phyloP scores from a whole-genome alignment of 352 stramenopile genomes.

The Globisporangium paroecandrum region DNA sequence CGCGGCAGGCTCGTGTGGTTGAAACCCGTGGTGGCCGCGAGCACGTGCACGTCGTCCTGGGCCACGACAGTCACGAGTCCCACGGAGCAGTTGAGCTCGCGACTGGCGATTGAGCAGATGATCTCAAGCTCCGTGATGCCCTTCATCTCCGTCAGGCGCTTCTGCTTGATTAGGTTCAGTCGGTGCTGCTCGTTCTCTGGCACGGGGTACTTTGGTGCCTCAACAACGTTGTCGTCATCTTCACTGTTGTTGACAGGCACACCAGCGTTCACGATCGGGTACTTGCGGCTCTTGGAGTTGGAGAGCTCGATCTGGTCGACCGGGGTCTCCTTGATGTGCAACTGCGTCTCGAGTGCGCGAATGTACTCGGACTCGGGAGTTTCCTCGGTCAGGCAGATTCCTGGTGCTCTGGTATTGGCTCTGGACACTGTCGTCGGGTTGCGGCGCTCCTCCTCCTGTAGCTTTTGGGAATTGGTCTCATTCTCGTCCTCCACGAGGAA shows the following conservation, averaged over 20 bases:
- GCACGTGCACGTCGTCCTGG: constrained; percentile 32
- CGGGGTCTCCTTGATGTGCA: constrained; percentile 13
- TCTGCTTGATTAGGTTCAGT: constrained; percentile 30
- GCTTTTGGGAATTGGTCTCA: background rate
- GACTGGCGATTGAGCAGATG: constrained; percentile 38
- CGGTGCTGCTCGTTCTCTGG: constrained; percentile 22
- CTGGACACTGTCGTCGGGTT: background rate
- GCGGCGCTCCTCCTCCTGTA: background rate
- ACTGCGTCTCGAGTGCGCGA: constrained; percentile 9
- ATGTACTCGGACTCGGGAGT: constrained; percentile 14
- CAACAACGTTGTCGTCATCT: background rate
- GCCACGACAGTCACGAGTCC: constrained; percentile 48
- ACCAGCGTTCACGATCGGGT: background rate
- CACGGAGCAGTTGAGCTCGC: constrained; percentile 37
- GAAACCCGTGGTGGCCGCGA: constrained; percentile 36
- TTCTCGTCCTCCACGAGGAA: constrained; percentile 37
- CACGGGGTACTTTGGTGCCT: constrained; percentile 2
- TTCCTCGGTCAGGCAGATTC: constrained; percentile 5
- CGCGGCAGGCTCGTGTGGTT: constrained; percentile 27
- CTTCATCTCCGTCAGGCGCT: constrained; percentile 22
- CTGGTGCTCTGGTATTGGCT: background rate
- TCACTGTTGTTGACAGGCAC: background rate
- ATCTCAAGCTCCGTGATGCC: constrained; percentile 47
- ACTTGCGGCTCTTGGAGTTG: constrained; percentile 12
- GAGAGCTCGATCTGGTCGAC: constrained; percentile 6